phyloP scores from a whole-genome alignment of 177 flowering plant genomes.

The Vitis hybrid region DNA sequence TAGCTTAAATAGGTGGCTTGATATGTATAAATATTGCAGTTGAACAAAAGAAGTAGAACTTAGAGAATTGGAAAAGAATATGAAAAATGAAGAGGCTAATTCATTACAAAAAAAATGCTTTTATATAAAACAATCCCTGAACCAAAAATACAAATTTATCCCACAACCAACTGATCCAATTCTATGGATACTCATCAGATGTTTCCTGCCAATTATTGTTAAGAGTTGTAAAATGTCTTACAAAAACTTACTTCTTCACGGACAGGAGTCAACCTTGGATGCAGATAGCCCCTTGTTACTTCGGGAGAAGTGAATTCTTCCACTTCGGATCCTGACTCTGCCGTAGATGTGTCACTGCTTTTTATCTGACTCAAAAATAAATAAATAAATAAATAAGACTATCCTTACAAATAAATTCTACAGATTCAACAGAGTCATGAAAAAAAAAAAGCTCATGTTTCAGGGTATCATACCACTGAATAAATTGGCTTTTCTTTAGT shows the following conservation, averaged over 20 bases:
- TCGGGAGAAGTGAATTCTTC: constrained; percentile 68
- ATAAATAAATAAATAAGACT: neutral
- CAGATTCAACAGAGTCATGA: neutral
- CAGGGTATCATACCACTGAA: constrained; percentile 16
- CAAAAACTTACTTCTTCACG: constrained; percentile 59
- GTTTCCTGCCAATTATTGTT: neutral
- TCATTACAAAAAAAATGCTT: too few species aligned
- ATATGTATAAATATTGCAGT: too few species aligned
- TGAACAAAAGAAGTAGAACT: too few species aligned
- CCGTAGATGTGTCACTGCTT: constrained; percentile 73
- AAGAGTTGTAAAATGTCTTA: neutral
- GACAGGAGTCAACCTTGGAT: constrained; percentile 59
- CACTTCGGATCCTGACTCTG: constrained; percentile 87
- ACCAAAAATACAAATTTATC: neutral
- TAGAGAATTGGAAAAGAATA: too few species aligned
- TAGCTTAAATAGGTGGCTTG: too few species aligned
- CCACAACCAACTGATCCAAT: neutral
- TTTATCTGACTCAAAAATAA: constrained; percentile 41
- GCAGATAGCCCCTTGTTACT: constrained; percentile 34
- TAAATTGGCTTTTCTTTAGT: constrained; percentile 20
- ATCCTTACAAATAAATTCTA: neutral
- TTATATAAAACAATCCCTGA: neutral
- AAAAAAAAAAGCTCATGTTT: constrained; percentile 1
- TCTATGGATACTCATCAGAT: neutral
- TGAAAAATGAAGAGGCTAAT: too few species aligned